Percentiles rank a stretch among this genome's conserved stretches.
These are phyloP conservation scores for Yamadazyma sp. DNA, from an alignment of 1,139 yeast genomes.

Conservation along the genomic window DNA sequence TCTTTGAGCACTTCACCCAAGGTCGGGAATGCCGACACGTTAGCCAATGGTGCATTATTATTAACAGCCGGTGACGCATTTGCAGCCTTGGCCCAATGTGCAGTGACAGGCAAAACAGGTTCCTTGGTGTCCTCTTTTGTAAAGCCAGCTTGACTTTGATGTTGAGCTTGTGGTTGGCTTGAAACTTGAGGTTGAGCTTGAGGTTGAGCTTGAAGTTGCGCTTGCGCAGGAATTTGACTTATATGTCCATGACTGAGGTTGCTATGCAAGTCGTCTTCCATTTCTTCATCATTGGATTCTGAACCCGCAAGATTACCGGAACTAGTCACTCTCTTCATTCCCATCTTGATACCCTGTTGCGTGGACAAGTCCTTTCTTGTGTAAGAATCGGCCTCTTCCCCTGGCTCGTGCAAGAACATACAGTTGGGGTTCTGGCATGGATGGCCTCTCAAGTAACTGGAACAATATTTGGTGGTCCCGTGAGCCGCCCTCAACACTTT, in stretches of 20 bases:
- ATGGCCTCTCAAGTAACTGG: constrained; percentile 90
- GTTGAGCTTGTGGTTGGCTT: background rate
- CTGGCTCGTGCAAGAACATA: constrained; percentile 98
- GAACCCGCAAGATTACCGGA: constrained; percentile 5
- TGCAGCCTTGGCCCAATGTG: constrained; percentile 53
- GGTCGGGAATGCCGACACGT: constrained; percentile 69
- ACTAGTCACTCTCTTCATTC: constrained; percentile 29
- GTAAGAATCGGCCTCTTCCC: constrained; percentile 97
- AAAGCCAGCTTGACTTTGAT: constrained; percentile 2
- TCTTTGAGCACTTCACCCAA: constrained; percentile 62
- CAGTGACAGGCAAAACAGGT: constrained; percentile 49
- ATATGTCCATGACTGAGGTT: no score
- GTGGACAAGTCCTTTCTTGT: constrained; percentile 90
- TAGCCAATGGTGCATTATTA: constrained; percentile 41
- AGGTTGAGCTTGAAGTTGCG: no score
- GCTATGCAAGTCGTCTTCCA: constrained; percentile 10
- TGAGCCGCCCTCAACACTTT: constrained; percentile 87
- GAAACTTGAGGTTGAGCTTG: no score
- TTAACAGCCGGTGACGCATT: constrained; percentile 35
- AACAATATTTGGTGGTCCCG: constrained; percentile 98
- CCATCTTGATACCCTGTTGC: constrained; percentile 69
- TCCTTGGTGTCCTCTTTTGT: constrained; percentile 17
- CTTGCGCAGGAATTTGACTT: no score
- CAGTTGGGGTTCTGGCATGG: constrained; percentile 98
- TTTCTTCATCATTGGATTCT: constrained; percentile 16